phyloP scores from a whole-genome alignment of 805 yeast species.

The Lipomyces chichibuensis region DNA sequence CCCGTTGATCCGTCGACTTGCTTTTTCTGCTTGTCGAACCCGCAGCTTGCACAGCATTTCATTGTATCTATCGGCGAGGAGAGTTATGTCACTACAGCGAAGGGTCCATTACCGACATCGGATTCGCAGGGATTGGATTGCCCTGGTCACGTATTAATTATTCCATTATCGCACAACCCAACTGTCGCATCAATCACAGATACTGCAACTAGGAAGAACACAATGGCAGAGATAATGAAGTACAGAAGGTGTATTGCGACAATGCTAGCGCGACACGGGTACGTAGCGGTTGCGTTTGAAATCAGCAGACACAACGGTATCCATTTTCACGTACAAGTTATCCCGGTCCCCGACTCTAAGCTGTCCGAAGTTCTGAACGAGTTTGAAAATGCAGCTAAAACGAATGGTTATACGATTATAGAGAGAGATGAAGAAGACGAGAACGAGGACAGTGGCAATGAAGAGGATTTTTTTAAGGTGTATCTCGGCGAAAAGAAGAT shows the following conservation, averaged over 20 bases:
- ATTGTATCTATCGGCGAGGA: constrained; percentile 71
- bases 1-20: constrained; percentile 48
- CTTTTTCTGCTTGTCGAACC: constrained; percentile 82
- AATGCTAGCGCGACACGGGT: constrained; percentile 52
- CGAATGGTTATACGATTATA: constrained; percentile 38
- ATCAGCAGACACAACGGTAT: constrained; percentile 65
- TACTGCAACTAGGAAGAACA: constrained; percentile 40
- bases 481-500: constrained; percentile 31
- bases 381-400: constrained; percentile 31
- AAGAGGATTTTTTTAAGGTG: constrained; percentile 42
- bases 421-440: constrained; percentile 14
- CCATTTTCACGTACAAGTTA: constrained; percentile 75
- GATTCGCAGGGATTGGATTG: constrained; percentile 52
- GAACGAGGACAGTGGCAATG: constrained; percentile 40
- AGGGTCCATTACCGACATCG: constrained; percentile 69
- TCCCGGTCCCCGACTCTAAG: constrained; percentile 63
- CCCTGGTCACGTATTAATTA: constrained; percentile 80
- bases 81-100: constrained; percentile 74
- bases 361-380: constrained; percentile 51
- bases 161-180: constrained; percentile 77
- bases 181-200: constrained; percentile 42
- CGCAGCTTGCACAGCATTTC: constrained; percentile 77
- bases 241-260: constrained; percentile 34
- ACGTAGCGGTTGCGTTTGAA: constrained; percentile 67
- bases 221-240: constrained; percentile 48